phyloP scores from a whole-genome alignment of 2,329 filamentous ascomycete species.

The Fusarium beomiforme region DNA sequence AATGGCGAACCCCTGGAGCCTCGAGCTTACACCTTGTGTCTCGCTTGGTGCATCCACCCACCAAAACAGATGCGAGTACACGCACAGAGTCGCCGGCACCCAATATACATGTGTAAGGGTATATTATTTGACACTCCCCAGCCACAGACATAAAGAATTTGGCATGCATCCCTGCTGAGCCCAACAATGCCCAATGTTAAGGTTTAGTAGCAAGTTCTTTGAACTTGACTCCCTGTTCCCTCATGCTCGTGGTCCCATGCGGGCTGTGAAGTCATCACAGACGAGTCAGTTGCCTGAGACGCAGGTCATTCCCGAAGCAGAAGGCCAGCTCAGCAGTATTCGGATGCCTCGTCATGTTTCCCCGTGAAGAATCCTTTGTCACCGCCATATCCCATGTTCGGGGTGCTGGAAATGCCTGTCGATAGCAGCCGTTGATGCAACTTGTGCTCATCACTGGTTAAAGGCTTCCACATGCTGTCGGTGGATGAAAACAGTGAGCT shows the following conservation, averaged over 20 bases:
- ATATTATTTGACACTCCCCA: conserved; percentile 31
- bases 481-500: conserved; percentile 13
- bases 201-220: conserved; percentile 16
- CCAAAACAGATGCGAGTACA: conserved; percentile 22
- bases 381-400: conserved; percentile 27
- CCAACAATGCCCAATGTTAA: conserved; percentile 41
- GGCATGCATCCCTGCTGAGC: conserved; percentile 35
- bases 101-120: conserved; percentile 31
- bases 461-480: conserved; percentile 15
- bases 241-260: conserved; percentile 39
- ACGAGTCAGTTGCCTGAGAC: conserved; percentile 39
- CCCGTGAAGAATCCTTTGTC: conserved; percentile 35
- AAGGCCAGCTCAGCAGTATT: conserved; percentile 45
- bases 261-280: conserved; percentile 43
- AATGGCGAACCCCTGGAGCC: conserved; percentile 25
- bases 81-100: conserved; percentile 17
- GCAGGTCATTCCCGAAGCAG: conserved; percentile 47
- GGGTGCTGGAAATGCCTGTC: conserved; percentile 22
- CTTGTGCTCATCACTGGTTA: conserved; percentile 21
- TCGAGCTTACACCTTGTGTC: conserved; percentile 28
- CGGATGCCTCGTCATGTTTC: conserved; percentile 36
- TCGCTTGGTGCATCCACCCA: conserved; percentile 34
- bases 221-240: conserved; percentile 10
- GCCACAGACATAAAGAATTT: conserved; percentile 32
- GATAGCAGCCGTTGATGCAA: conserved; percentile 14